Conservation (phyloP, 2,329 filamentous ascomycete species). For the Colletotrichum siamense region DNA sequence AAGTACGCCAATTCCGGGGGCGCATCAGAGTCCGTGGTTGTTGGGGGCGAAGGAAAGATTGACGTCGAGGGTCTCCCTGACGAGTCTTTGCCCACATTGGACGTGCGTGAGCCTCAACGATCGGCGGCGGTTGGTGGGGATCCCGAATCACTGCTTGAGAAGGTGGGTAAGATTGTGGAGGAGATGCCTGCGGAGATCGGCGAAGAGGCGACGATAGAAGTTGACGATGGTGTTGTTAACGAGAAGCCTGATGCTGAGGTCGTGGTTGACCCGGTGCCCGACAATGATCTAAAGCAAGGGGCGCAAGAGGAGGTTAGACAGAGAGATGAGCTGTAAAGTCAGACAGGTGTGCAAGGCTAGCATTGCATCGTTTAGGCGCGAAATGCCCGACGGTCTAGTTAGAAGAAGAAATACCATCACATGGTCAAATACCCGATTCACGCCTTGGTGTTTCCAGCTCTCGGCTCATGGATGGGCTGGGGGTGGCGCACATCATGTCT, state of each 20-base stretch:
- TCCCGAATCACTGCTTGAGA: slow-evolving; percentile 51
- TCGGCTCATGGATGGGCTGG: not conserved
- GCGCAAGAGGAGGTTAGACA: slow-evolving; percentile 15
- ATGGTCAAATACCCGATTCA: not conserved
- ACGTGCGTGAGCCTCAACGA: slow-evolving; percentile 39
- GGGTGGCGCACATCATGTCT: not conserved
- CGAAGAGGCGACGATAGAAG: not conserved
- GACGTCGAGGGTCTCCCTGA: slow-evolving; percentile 40
- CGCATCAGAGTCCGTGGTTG: slow-evolving; percentile 23
- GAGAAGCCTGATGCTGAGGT: slow-evolving; percentile 29
- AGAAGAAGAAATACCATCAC: slow-evolving; percentile 10
- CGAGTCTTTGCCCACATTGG: slow-evolving; percentile 54
- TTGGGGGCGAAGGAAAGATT: slow-evolving; percentile 32
- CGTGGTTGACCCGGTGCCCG: not conserved
- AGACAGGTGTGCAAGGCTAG: not conserved
- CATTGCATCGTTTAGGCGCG: not conserved
- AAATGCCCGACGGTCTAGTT: not conserved
- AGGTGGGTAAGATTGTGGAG: slow-evolving; percentile 60
- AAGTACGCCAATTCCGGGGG: slow-evolving; percentile 27
- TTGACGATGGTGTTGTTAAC: not conserved
- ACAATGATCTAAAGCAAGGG: slow-evolving; percentile 29
- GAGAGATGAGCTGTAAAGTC: slow-evolving; percentile 11
- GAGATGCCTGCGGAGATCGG: slow-evolving; percentile 23
- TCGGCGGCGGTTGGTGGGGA: slow-evolving; percentile 28
- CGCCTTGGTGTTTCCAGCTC: not conserved